Percentiles rank a stretch among this genome's conserved stretches.
Evolutionary conservation across 228 moss, liverwort and hornwort species (phyloP).

Genomic region (Sphagnum magellanicum): DNA sequence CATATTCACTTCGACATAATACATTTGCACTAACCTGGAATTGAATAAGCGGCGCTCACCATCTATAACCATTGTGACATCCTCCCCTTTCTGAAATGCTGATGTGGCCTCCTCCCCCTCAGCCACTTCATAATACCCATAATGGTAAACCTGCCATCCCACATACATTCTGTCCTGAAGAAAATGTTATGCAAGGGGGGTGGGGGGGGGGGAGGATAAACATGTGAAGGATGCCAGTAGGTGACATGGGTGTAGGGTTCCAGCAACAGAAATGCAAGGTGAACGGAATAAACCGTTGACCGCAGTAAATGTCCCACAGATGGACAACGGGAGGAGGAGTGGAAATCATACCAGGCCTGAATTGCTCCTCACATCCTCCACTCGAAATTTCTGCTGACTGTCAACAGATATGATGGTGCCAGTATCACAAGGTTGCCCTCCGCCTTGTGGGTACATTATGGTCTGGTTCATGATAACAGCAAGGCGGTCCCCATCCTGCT

Average conservation of each 20-base stretch:
- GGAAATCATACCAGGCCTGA: constrained; percentile 42
- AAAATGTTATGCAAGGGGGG: not conserved
- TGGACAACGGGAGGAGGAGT: not conserved
- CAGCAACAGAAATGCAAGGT: not conserved
- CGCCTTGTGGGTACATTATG: constrained; percentile 73
- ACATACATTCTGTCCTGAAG: not conserved
- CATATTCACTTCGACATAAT: not conserved
- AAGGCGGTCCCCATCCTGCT: constrained; percentile 56
- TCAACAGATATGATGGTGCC: constrained; percentile 44
- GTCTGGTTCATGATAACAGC: constrained; percentile 66
- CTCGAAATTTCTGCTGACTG: constrained; percentile 39
- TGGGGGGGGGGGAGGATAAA: not conserved
- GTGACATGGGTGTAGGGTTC: not conserved
- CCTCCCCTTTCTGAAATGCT: constrained; percentile 41
- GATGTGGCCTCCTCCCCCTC: constrained; percentile 9
- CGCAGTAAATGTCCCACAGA: not conserved
- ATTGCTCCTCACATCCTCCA: constrained; percentile 59
- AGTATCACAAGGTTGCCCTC: constrained; percentile 62
- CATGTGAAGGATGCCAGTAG: not conserved
- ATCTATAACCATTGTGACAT: constrained; percentile 45
- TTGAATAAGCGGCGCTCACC: constrained; percentile 34
- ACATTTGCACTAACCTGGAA: constrained; percentile 40
- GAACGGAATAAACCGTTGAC: not conserved
- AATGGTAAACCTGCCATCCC: constrained; percentile 54
- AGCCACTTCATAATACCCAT: constrained; percentile 28